These are phyloP conservation scores for Firmiana major DNA, from an alignment of 345 rosid species.

Conservation along the genomic window DNA sequence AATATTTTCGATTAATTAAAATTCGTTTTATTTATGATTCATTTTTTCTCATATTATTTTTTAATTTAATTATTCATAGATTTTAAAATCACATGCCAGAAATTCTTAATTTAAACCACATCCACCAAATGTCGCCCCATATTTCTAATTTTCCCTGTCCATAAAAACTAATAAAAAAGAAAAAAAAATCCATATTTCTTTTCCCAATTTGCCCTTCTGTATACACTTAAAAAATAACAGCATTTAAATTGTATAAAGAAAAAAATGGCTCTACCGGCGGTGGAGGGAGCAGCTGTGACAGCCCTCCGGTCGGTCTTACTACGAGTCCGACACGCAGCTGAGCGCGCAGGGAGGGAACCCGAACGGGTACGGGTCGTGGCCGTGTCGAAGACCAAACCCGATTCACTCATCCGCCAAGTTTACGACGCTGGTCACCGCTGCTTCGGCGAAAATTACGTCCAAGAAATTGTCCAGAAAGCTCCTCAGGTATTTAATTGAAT, in stretches of 20 bases:
- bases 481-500: conserved; percentile 48
- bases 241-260: neutral
- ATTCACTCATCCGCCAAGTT: conserved; percentile 73
- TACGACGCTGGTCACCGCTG: conserved; percentile 88
- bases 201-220: neutral
- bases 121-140: neutral
- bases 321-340: conserved; percentile 57
- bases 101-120: neutral
- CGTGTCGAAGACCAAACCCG: conserved; percentile 82
- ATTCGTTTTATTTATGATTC: no score
- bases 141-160: neutral
- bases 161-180: neutral
- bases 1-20: no score
- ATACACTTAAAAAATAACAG: neutral
- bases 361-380: conserved; percentile 66
- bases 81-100: neutral
- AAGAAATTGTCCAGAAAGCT: conserved; percentile 81
- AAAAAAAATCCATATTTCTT: neutral
- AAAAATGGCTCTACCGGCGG: conserved; percentile 52
- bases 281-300: conserved; percentile 46
- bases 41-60: no score
- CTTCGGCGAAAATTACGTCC: conserved; percentile 90
- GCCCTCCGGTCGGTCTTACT: conserved; percentile 69
- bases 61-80: no score
- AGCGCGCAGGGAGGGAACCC: conserved; percentile 1